Evolutionary conservation across 179 eudicot species (phyloP).

Genomic region (Patellifolia procumbens): DNA sequence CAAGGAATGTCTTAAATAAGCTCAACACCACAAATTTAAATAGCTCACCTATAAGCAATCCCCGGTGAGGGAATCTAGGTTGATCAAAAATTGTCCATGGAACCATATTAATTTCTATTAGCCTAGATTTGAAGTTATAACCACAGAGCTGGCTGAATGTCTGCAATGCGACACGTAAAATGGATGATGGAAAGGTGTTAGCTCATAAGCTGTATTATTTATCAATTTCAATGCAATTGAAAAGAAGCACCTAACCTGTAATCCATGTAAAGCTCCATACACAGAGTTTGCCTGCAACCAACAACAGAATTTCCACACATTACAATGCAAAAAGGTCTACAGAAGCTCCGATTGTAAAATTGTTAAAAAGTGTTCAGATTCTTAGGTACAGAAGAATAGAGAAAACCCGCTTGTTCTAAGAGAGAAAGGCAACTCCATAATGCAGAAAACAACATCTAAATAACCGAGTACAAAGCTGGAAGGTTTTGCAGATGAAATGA

Average conservation of each 20-base stretch:
- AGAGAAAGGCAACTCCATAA: constrained; percentile 1
- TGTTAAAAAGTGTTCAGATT: not conserved
- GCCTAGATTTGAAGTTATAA: constrained; percentile 55
- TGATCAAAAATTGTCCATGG: constrained; percentile 76
- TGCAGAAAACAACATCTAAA: not conserved
- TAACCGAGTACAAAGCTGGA: not conserved
- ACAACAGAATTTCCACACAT: constrained; percentile 1
- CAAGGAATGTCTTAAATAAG: not conserved
- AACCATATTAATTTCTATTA: constrained; percentile 54
- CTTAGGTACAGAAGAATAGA: not conserved
- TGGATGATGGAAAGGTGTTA: constrained; percentile 14
- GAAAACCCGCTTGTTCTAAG: not conserved
- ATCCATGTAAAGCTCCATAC: constrained; percentile 91
- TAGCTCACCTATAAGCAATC: constrained; percentile 76
- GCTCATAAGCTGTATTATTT: not conserved
- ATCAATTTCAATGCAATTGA: not conserved
- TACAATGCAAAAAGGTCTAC: not conserved
- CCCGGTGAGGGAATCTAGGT: constrained; percentile 84
- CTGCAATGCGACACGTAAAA: constrained; percentile 40
- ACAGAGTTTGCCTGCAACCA: constrained; percentile 83
- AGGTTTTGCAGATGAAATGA: not conserved
- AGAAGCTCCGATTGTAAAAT: not conserved
- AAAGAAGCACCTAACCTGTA: constrained; percentile 56
- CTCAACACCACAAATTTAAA: not conserved
- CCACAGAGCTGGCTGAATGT: constrained; percentile 88